These are phyloP conservation scores for Dendrothele bispora DNA, from an alignment of 768 basidiomycete genomes.

Conservation along the genomic window DNA sequence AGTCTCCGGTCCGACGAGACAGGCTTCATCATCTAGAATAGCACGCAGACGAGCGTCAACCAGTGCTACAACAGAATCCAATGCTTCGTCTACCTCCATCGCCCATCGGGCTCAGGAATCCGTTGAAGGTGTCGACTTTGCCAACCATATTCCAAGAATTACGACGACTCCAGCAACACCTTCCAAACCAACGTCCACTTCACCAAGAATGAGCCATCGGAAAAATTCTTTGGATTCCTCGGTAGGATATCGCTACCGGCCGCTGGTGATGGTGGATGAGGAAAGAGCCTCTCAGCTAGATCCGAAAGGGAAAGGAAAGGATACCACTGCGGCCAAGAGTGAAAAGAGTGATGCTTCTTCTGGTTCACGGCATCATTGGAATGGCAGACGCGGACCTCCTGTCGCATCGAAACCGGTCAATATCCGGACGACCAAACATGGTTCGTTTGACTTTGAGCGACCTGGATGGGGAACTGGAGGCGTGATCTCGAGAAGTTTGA, in stretches of 20 bases:
- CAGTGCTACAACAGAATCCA: constrained; percentile 5
- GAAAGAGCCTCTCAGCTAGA: constrained; percentile 20
- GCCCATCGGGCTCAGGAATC: constrained; percentile 4
- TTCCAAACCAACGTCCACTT: constrained; percentile 25
- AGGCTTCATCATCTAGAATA: neutral
- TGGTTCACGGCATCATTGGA: constrained; percentile 1
- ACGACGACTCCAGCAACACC: constrained; percentile 37
- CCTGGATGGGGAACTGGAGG: constrained; percentile 47
- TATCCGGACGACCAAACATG: constrained; percentile 56
- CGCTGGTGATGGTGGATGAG: constrained; percentile 38
- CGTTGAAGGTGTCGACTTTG: neutral
- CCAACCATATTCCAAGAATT: constrained; percentile 23
- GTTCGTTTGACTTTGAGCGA: constrained; percentile 77
- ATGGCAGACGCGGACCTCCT: neutral
- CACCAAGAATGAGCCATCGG: constrained; percentile 14
- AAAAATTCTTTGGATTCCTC: constrained; percentile 38
- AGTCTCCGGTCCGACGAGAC: constrained; percentile 10
- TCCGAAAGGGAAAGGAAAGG: constrained; percentile 9
- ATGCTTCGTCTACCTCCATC: constrained; percentile 6
- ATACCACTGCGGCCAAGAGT: constrained; percentile 17
- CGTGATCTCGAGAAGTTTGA: constrained; percentile 19
- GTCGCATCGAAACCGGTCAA: constrained; percentile 12
- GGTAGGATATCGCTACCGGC: constrained; percentile 35
- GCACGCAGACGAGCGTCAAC: constrained; percentile 7
- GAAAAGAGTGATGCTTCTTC: constrained; percentile 8